Conservation (phyloP, 164 flowering plant genomes). For the Piper longum region DNA sequence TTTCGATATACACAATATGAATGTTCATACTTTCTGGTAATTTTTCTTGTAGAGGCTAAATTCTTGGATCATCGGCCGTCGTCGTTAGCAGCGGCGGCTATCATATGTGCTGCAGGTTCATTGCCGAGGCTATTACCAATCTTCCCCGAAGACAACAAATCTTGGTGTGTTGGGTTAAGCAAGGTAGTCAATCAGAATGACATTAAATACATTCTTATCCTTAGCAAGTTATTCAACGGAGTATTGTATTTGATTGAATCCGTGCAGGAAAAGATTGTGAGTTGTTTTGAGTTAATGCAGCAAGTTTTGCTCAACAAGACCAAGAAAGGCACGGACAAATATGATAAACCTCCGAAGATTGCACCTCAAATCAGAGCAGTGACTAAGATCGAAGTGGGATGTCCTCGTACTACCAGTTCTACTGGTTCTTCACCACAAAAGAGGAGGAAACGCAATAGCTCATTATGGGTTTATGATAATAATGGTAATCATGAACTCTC, state of each 20-base stretch:
- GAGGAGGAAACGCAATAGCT: constrained; percentile 55
- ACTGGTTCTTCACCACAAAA: constrained; percentile 28
- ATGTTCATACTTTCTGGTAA: not conserved
- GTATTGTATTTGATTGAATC: not conserved
- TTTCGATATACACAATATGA: not conserved
- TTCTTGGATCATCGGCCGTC: constrained; percentile 72
- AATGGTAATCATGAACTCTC: constrained; percentile 9
- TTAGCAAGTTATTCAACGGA: not conserved
- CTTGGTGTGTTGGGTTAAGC: constrained; percentile 68
- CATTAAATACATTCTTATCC: no score
- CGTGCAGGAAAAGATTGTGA: constrained; percentile 59
- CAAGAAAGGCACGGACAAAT: constrained; percentile 2
- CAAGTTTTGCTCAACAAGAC: constrained; percentile 17
- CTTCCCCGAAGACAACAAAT: constrained; percentile 42
- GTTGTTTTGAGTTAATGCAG: constrained; percentile 54
- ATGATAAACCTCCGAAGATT: constrained; percentile 27
- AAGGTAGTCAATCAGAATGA: constrained; percentile 29
- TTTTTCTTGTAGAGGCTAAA: constrained; percentile 38
- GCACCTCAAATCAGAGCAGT: constrained; percentile 44
- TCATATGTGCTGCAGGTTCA: constrained; percentile 59
- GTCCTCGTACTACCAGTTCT: constrained; percentile 33
- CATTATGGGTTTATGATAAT: constrained; percentile 46
- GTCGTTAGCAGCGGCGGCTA: constrained; percentile 70
- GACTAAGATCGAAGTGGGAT: constrained; percentile 21
- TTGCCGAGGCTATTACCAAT: constrained; percentile 39